Evolutionary conservation across 805 yeast species (phyloP), one percentile per base, ranked within the genome.

Genomic region (Barnettozyma californica): DNA sequence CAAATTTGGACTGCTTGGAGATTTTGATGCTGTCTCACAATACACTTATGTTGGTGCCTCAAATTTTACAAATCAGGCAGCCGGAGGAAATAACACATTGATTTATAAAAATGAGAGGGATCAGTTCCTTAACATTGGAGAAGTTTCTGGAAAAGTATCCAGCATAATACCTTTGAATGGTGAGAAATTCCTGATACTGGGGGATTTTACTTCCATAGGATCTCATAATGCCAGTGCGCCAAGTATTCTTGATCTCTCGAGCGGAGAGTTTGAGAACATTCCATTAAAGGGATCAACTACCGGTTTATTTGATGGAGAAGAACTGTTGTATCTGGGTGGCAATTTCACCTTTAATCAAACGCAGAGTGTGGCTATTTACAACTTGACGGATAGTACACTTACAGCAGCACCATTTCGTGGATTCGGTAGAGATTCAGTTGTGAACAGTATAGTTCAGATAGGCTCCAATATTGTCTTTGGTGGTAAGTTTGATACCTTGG

Each of bases 261-360:
- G 53, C 7, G 50, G 63, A 7, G 48, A 61, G 1, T 56, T 63
- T 42, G 44, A 45, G 11, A 40, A 56, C 11, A 20, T 53, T 1
- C 41, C 63, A 9, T 38, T 57, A 0, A 23, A 43, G 3, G 83
- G 81, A 1, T 72, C 84, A 2, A 56, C 63, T 4, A 57, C 81
- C 0, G 73, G 78, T 0, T 68, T 69, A 37, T 77, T 80, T 47
- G 83, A 82, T 65, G 43, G 54, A 2, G 73, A 70, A 41, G 66
- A 75, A 20, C 48, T 78, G 20, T 74, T 88, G 0, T 89, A 87
- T 59, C 75, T 87, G 43, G 99, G 97, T 9, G 99, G 99, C 19
- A 74, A 78, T 50, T 78, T 92, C 55, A 62, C 72, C 6, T 81
- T 71, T 61, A 71, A 77, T 48, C 63, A 68, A 41, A 71, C 81